phyloP scores from a whole-genome alignment of 108 stramenopile species.

The Pseudonitzschia delicatissima region DNA sequence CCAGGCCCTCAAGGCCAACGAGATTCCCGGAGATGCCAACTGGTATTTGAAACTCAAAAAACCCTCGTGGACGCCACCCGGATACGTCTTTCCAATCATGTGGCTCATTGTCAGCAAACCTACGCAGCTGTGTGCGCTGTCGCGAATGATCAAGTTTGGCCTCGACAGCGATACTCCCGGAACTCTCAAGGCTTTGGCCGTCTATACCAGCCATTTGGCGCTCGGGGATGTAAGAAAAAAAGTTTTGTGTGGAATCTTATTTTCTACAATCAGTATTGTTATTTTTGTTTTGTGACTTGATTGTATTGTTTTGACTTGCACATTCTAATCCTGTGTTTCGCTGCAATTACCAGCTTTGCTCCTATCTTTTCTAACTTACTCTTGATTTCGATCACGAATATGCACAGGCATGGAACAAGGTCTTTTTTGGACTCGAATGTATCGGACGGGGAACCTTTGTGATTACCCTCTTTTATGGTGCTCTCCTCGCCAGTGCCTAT shows the following conservation, averaged over 20 bases:
- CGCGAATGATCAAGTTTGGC: slow-evolving; percentile 10
- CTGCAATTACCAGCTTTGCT: too few species aligned
- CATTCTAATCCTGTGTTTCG: too few species aligned
- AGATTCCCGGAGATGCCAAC: slow-evolving; percentile 39
- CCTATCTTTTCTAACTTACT: neutral
- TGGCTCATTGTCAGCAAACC: slow-evolving; percentile 75
- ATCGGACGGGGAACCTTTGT: slow-evolving; percentile 50
- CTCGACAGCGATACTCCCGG: neutral
- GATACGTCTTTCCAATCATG: slow-evolving; percentile 77
- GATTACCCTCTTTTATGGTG: slow-evolving; percentile 50
- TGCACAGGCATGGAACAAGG: slow-evolving; percentile 51
- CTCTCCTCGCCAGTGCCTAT: slow-evolving; percentile 42
- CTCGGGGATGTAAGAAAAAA: slow-evolving; percentile 45
- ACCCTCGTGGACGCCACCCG: slow-evolving; percentile 69
- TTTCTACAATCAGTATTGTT: too few species aligned
- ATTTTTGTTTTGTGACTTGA: too few species aligned
- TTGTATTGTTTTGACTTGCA: too few species aligned
- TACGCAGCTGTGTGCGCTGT: slow-evolving; percentile 59
- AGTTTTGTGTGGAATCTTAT: too few species aligned
- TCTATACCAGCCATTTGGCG: slow-evolving; percentile 55
- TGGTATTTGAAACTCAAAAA: slow-evolving; percentile 59
- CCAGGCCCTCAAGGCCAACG: slow-evolving; percentile 46
- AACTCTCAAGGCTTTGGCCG: slow-evolving; percentile 25
- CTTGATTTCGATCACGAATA: neutral
- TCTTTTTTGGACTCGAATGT: slow-evolving; percentile 71